These are phyloP conservation scores for Gyrodon lividus DNA, from an alignment of 768 basidiomycete genomes.

Conservation along the genomic window DNA sequence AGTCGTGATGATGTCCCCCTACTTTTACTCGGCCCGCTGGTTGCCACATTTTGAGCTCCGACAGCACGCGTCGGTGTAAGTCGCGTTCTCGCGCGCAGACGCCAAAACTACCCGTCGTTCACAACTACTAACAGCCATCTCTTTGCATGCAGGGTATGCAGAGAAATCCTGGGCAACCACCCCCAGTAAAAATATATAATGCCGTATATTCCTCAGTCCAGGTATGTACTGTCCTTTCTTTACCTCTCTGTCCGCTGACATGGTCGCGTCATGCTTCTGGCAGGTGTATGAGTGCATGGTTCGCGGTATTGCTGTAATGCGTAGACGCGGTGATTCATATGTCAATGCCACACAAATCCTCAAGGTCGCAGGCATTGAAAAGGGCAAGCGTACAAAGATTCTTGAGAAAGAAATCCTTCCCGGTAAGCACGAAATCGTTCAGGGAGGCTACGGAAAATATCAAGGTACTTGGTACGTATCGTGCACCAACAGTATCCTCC, in stretches of 20 bases:
- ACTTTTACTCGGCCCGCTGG: too few species aligned
- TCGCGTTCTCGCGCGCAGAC: conserved; percentile 31
- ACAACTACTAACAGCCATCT: conserved; percentile 9
- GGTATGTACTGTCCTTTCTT: conserved; percentile 36
- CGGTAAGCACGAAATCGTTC: conserved; percentile 96
- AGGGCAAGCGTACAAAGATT: conserved; percentile 94
- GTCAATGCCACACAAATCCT: conserved; percentile 99
- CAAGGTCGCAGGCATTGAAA: conserved; percentile 98
- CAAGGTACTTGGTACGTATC: conserved; percentile 91
- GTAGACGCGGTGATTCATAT: conserved; percentile 88
- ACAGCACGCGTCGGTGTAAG: conserved; percentile 30
- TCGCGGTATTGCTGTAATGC: conserved; percentile 97
- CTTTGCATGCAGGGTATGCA: conserved; percentile 29
- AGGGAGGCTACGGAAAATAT: conserved; percentile 98
- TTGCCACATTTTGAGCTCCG: conserved; percentile 33
- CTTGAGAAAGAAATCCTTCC: conserved; percentile 95
- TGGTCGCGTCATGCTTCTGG: conserved; percentile 18
- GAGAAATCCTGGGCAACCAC: conserved; percentile 37
- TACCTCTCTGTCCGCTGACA: neutral
- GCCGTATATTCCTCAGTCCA: conserved; percentile 90
- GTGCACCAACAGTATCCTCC: conserved; percentile 4
- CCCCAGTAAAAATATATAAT: conserved; percentile 85
- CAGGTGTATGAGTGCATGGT: conserved; percentile 99
- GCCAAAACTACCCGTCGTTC: conserved; percentile 20
- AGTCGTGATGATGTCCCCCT: too few species aligned